phyloP scores from a whole-genome alignment of 257 asterid genomes.

The Lithospermum erythrorhizon region DNA sequence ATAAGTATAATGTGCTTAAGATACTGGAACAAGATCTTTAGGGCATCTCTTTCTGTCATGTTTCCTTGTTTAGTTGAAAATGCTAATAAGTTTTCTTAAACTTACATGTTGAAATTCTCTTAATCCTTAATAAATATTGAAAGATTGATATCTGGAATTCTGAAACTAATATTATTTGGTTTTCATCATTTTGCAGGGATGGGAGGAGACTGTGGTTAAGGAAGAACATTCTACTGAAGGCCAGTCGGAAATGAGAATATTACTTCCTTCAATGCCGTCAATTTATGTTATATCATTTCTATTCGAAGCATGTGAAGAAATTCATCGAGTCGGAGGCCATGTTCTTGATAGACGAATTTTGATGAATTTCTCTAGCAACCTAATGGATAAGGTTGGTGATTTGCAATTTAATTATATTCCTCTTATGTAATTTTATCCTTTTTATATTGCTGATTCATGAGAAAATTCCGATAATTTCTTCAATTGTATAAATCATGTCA shows the following conservation, averaged over 20 bases:
- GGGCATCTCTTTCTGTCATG: neutral
- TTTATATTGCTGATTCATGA: too few species aligned
- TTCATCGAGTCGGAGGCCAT: conserved; percentile 95
- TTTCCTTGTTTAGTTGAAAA: neutral
- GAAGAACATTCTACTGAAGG: conserved; percentile 63
- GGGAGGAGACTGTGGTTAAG: conserved; percentile 92
- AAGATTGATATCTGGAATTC: too few species aligned
- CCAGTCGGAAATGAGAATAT: conserved; percentile 72
- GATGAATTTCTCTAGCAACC: conserved; percentile 65
- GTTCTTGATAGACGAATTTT: conserved; percentile 75
- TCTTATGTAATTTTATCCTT: neutral
- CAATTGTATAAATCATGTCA: too few species aligned
- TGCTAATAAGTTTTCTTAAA: neutral
- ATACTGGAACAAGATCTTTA: too few species aligned
- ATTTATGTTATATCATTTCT: conserved; percentile 61
- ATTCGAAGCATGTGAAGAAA: conserved; percentile 86
- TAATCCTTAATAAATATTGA: too few species aligned
- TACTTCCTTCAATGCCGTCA: conserved; percentile 96
- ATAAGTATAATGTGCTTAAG: neutral
- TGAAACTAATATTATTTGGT: too few species aligned
- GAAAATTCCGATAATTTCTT: too few species aligned
- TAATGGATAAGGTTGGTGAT: conserved; percentile 59
- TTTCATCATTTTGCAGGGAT: conserved; percentile 60
- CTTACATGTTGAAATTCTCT: too few species aligned
- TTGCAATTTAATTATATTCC: neutral